These are phyloP conservation scores for Linum tenue DNA, from an alignment of 345 rosid species.

Conservation along the genomic window DNA sequence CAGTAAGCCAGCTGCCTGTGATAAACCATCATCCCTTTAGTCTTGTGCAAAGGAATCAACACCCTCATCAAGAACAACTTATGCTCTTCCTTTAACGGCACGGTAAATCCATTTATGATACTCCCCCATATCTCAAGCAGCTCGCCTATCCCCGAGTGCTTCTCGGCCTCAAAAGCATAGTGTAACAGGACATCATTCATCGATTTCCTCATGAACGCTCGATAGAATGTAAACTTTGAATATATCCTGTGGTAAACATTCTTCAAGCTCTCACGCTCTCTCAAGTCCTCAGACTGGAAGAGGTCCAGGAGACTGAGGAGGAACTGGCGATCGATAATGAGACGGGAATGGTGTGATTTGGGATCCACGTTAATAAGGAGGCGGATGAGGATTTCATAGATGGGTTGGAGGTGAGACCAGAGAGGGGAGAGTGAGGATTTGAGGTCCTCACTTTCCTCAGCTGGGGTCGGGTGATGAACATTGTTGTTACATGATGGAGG, in stretches of 20 bases:
- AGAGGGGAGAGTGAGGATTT: constrained; percentile 20
- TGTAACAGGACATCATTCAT: constrained; percentile 44
- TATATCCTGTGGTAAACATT: constrained; percentile 50
- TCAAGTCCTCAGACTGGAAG: constrained; percentile 49
- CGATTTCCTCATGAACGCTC: constrained; percentile 51
- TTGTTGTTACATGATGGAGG: constrained; percentile 29
- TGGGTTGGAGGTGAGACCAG: constrained; percentile 50
- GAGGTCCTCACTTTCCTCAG: constrained; percentile 37
- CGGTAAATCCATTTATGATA: constrained; percentile 53
- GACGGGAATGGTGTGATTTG: constrained; percentile 21
- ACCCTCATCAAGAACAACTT: constrained; percentile 51
- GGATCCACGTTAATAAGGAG: constrained; percentile 33
- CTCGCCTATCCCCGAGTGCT: constrained; percentile 44
- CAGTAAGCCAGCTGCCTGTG: constrained; percentile 46
- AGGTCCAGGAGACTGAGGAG: constrained; percentile 34
- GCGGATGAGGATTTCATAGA: constrained; percentile 38
- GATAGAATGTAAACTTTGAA: constrained; percentile 33
- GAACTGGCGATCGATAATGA: constrained; percentile 31
- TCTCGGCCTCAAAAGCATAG: constrained; percentile 37
- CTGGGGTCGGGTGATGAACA: constrained; percentile 13
- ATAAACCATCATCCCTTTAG: constrained; percentile 37
- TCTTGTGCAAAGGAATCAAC: constrained; percentile 52
- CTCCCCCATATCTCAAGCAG: constrained; percentile 60
- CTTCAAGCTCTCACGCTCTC: constrained; percentile 51
- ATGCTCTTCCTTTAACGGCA: constrained; percentile 59